Conservation (phyloP, 371 early-diverging fungal genomes). For the Syncephalastrum racemosum region DNA sequence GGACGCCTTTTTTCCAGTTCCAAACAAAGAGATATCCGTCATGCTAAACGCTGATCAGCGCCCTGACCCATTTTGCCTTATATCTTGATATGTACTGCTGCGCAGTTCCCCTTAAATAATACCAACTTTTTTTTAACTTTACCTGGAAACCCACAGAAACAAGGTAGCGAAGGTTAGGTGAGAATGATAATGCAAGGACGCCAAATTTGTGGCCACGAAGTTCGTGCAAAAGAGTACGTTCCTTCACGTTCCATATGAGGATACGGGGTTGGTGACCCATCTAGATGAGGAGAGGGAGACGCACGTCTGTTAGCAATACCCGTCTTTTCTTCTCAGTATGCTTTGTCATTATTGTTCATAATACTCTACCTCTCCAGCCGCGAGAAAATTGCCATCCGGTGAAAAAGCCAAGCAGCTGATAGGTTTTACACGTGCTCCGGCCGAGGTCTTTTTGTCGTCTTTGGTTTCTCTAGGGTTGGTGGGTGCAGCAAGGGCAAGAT, state of each 20-base stretch:
- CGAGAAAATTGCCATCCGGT: slow-evolving; percentile 74
- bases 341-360: background rate
- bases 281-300: slow-evolving; percentile 45
- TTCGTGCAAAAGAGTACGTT: slow-evolving; percentile 57
- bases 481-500: slow-evolving; percentile 5
- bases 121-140: slow-evolving; percentile 7
- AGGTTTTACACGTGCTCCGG: slow-evolving; percentile 60
- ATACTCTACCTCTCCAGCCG: slow-evolving; percentile 72
- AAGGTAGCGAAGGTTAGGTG: slow-evolving; percentile 70
- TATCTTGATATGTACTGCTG: background rate
- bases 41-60: slow-evolving; percentile 48
- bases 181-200: slow-evolving; percentile 68
- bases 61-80: background rate
- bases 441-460: slow-evolving; percentile 40
- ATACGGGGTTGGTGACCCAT: slow-evolving; percentile 83
- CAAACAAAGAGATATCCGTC: slow-evolving; percentile 83
- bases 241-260: slow-evolving; percentile 70
- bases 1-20: slow-evolving; percentile 74
- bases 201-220: slow-evolving; percentile 83
- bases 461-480: slow-evolving; percentile 11
- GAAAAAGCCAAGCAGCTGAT: slow-evolving; percentile 80
- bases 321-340: slow-evolving; percentile 2
- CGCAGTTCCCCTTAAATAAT: background rate
- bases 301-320: background rate
- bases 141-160: slow-evolving; percentile 86